Percentiles rank a stretch among this genome's conserved stretches.
These are phyloP conservation scores for Boletus rubescentipes DNA, from an alignment of 768 basidiomycete genomes.

Conservation along the genomic window DNA sequence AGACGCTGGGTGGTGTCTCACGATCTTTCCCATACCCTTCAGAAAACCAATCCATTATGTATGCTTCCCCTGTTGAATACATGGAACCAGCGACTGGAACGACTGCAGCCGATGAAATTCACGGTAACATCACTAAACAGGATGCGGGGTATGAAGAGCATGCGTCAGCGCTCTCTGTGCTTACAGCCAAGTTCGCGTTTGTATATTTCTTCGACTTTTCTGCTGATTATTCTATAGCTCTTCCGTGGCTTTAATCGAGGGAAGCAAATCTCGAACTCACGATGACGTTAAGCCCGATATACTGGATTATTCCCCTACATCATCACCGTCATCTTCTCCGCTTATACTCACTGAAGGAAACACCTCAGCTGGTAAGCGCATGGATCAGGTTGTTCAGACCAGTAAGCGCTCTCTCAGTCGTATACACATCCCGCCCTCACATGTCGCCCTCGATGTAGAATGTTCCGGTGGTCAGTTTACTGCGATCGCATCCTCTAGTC, in stretches of 20 bases:
- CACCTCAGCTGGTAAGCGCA: not conserved
- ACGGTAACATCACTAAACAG: not conserved
- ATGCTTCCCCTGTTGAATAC: not conserved
- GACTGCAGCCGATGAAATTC: not conserved
- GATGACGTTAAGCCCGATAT: not conserved
- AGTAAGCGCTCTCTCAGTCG: not conserved
- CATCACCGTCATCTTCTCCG: not conserved
- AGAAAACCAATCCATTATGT: not conserved
- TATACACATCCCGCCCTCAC: not conserved
- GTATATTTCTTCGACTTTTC: not conserved
- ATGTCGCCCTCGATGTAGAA: not conserved
- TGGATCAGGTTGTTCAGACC: not conserved
- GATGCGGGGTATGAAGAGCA: not conserved
- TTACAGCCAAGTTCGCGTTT: constrained; percentile 2
- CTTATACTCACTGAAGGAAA: not conserved
- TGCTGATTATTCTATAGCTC: not conserved
- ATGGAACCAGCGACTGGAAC: not conserved
- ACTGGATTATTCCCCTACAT: not conserved
- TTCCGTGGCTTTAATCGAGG: not conserved
- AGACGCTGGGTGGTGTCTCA: not conserved
- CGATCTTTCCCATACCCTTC: not conserved
- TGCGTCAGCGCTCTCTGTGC: not conserved
- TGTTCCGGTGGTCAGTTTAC: not conserved
- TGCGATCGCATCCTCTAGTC: not conserved
- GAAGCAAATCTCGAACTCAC: no score